Base-by-base conservation (phyloP, 768 basidiomycete species). In the Flagelloscypha sp. region DNA sequence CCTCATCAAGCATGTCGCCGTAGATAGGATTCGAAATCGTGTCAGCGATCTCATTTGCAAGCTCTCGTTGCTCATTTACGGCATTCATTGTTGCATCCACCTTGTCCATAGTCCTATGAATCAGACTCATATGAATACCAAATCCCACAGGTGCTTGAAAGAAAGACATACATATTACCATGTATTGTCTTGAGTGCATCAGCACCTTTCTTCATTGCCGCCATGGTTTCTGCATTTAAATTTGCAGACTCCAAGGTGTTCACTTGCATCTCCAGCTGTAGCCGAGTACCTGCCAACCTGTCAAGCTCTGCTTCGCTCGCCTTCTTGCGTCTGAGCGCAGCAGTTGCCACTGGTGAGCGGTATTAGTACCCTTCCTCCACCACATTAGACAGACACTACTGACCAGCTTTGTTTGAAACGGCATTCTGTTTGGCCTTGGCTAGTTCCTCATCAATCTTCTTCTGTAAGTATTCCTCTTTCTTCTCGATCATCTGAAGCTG, bases 401-500 rank as follows among this genome's bases (percentile, higher is more conserved):
- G 56, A 97, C 94, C 79, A 51, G 78, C 59, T 68, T 94, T 94
- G 59, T 97, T 98, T 34, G 83, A 76, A 32, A 94, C 87, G 29
- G 89, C 93, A 57, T 97, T 95, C 21, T 81, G 76, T 57, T 74
- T 82, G 11, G 95, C 95, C 65, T 88, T 94, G 72, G 79, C 80
- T 49, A 78, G 46, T 52, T 98, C 94, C 45, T 95, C 90, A 35
- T 94, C 90, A 46, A 95, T 86, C 78, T 93, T 90, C 76, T 86
- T 92, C 71, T 84, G 82, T 43, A 97, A 65, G 59, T 87, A 72
- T 58, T 98, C 94, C 66, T 97, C 95, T 70, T 94, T 97, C 88
- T 97, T 99, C 76, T 97, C 92, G 48, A 98, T 79, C 80, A 94
- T 84, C 62, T 88, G 77, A 43, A 97, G 73, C 57, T 98, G 92